Conservation (phyloP, 495 filamentous ascomycete genomes). For the Penicillium psychrofluorescens region DNA sequence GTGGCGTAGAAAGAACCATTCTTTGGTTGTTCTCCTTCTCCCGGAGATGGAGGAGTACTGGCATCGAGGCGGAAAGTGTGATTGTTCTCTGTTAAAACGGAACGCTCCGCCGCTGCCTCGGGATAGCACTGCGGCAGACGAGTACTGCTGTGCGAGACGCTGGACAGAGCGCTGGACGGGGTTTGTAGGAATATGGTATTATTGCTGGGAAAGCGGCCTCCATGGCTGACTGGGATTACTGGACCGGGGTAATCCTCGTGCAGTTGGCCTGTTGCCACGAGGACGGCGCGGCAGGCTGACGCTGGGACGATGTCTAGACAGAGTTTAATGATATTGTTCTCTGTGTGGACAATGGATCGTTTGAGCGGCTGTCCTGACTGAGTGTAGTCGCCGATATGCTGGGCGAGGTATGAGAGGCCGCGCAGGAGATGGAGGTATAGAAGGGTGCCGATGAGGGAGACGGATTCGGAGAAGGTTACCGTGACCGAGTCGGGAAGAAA, state of each 20-base stretch:
- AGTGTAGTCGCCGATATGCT: slow-evolving; percentile 3
- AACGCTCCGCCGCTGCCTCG: not conserved
- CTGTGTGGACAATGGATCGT: slow-evolving; percentile 1
- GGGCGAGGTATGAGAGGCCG: slow-evolving; percentile 9
- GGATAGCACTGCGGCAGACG: not conserved
- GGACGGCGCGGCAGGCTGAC: slow-evolving; percentile 9
- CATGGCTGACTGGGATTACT: too few species aligned
- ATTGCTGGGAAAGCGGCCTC: too few species aligned
- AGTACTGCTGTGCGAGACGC: not conserved
- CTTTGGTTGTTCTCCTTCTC: too few species aligned
- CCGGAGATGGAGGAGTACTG: not conserved
- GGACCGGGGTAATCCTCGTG: too few species aligned
- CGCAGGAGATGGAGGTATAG: slow-evolving; percentile 16
- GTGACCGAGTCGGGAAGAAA: slow-evolving; percentile 3
- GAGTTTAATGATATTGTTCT: slow-evolving; percentile 6
- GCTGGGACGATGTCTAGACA: slow-evolving; percentile 9
- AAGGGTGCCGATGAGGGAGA: slow-evolving; percentile 7
- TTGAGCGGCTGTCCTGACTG: too few species aligned
- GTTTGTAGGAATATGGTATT: not conserved
- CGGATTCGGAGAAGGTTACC: slow-evolving; percentile 5
- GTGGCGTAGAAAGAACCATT: too few species aligned
- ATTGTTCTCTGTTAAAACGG: not conserved
- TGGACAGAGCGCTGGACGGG: not conserved
- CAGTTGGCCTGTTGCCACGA: not conserved
- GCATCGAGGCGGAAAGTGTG: not conserved